Conservation (phyloP, 768 basidiomycete genomes). For the Clathrus columnatus region DNA sequence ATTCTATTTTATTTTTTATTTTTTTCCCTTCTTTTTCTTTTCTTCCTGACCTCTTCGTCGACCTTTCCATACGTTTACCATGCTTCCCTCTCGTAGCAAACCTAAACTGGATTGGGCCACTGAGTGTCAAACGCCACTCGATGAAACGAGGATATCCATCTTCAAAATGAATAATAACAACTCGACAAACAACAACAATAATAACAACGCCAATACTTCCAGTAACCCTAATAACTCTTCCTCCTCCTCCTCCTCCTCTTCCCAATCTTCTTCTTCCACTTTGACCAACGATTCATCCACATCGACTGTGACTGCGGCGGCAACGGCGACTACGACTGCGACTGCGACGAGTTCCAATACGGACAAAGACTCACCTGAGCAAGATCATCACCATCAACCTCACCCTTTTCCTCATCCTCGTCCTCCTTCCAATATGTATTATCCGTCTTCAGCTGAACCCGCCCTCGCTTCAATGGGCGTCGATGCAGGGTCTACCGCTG, state of each 20-base stretch:
- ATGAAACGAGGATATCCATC: background rate
- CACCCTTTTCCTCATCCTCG: background rate
- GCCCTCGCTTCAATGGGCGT: background rate
- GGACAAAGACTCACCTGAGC: background rate
- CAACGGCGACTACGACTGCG: background rate
- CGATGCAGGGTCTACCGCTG: background rate
- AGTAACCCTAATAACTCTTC: background rate
- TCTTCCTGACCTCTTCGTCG: background rate
- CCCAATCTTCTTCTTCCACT: background rate
- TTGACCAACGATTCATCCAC: background rate
- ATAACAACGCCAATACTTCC: background rate
- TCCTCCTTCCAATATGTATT: background rate
- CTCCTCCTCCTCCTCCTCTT: background rate
- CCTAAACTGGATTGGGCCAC: slow-evolving; percentile 8
- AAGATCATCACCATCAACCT: background rate
- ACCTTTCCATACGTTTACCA: background rate
- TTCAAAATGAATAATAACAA: background rate
- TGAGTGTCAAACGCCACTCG: slow-evolving; percentile 9
- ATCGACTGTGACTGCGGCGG: background rate
- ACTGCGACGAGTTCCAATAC: too few relatives aligned
- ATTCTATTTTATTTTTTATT: background rate
- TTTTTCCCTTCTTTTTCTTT: background rate
- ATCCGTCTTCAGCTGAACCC: background rate
- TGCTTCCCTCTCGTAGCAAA: background rate
- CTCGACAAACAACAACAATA: background rate